Percentiles rank a stretch among this genome's conserved stretches.
phyloP scores from a whole-genome alignment of 805 yeast species.

The Ogataea ganodermae region DNA sequence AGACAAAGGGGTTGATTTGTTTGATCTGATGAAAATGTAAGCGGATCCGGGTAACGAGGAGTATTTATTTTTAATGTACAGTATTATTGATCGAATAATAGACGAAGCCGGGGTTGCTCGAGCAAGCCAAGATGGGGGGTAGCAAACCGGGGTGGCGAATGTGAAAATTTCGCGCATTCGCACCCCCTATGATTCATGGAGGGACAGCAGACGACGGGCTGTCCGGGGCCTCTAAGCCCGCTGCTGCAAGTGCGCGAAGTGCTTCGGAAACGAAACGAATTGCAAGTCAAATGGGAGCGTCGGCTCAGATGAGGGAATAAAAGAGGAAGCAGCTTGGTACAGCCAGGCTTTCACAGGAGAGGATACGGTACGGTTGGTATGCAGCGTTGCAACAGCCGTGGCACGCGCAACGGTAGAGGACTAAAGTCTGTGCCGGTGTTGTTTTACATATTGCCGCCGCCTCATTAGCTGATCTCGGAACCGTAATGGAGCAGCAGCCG shows the following conservation, averaged over 20 bases:
- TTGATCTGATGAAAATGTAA: conserved; percentile 31
- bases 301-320: conserved; percentile 5
- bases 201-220: conserved; percentile 3
- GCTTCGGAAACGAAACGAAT: not conserved
- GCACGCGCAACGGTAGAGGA: not conserved
- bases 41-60: not conserved
- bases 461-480: conserved; percentile 6
- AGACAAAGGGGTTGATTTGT: conserved; percentile 22
- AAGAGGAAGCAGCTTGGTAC: not conserved
- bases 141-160: not conserved
- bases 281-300: not conserved
- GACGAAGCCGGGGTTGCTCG: not conserved
- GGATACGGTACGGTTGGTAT: not conserved
- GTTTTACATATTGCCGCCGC: conserved; percentile 2
- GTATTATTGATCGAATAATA: not conserved
- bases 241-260: not conserved
- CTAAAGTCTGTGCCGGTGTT: not conserved
- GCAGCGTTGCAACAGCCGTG: not conserved
- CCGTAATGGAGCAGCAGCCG: not conserved
- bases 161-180: not conserved
- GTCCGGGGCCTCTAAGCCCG: conserved; percentile 1
- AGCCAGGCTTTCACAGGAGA: conserved; percentile 1
- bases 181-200: conserved; percentile 9
- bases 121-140: conserved; percentile 2
- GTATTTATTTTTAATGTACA: not conserved